Conservation (phyloP, 805 yeast species). For the Kazachstania taianensis region DNA sequence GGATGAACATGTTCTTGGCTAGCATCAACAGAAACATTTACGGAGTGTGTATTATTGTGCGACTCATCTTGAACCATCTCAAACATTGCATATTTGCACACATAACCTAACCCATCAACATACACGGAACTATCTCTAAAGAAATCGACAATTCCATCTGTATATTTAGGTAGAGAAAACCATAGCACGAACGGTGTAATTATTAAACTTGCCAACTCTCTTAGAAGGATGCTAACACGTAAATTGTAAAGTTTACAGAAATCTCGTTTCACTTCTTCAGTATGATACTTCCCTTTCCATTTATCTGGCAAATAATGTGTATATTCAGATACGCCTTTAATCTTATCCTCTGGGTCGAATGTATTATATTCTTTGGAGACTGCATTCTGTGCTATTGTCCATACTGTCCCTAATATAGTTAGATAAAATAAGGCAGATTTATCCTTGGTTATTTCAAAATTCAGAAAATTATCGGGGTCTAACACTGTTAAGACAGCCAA, state of each 20-base stretch:
- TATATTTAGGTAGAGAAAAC: slow-evolving; percentile 63
- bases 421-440: slow-evolving; percentile 79
- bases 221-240: slow-evolving; percentile 55
- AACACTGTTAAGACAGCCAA: slow-evolving; percentile 65
- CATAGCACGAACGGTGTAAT: slow-evolving; percentile 86
- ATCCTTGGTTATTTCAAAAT: slow-evolving; percentile 77
- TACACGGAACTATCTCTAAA: slow-evolving; percentile 83
- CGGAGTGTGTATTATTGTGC: background rate
- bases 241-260: slow-evolving; percentile 72
- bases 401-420: slow-evolving; percentile 76
- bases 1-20: too few relatives aligned
- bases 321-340: slow-evolving; percentile 67
- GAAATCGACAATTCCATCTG: slow-evolving; percentile 78
- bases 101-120: slow-evolving; percentile 90
- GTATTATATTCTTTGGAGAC: slow-evolving; percentile 55
- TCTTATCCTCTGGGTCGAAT: slow-evolving; percentile 89
- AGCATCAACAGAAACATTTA: background rate
- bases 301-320: slow-evolving; percentile 84
- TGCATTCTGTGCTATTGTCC: slow-evolving; percentile 72
- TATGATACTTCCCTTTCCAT: slow-evolving; percentile 82
- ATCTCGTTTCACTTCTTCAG: slow-evolving; percentile 73
- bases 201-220: slow-evolving; percentile 73
- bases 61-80: slow-evolving; percentile 49
- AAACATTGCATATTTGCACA: slow-evolving; percentile 90
- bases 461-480: slow-evolving; percentile 85